Evolutionary conservation across 1,284 basidiomycete genomes (phyloP), one percentile per base, ranked within the genome.

Genomic region (Mrakiaceae sp.): DNA sequence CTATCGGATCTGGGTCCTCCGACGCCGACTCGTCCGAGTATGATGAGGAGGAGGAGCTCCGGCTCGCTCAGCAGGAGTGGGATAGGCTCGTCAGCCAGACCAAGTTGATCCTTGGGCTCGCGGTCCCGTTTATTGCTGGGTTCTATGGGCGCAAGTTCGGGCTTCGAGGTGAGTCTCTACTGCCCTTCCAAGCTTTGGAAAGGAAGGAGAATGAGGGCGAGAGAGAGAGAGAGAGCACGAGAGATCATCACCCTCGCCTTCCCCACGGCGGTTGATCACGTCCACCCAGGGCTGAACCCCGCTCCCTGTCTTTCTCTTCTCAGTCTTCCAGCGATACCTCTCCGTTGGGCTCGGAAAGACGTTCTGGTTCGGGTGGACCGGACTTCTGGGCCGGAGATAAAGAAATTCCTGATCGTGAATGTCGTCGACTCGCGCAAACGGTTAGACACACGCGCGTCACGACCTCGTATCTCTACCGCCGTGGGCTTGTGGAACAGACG

Each of bases 41-140:
- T 27, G 52, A 55, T 46, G 52, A 55, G n/a, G 63, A 66, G 4
- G 64, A 57, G 48, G 64, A 66, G 46, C 47, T 42, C 12, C 59
- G 59, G 16, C 50, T 66, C 8, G 64, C 64, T 2, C 8, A 9
- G 3, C 52, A 62, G 12, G 64, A 66, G 48, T 66, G 59, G 58
- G 64, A 62, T 14, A 55, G 64, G 43, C 59, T 66, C 27, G 60
- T 66, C 3, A n/a, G n/a, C 5, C 64, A 66, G 44, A 62, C 64
- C 39, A 61, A 66, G 64, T 16, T 66, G 46, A 9, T 66, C 40
- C 10, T 62, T 27, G 60, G 56, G 3, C 50, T 66, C 9, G 64
- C 60, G 48, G 56, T 66, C n/a, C 64, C 64, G 16, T 62, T 66
- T 46, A 27, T 66, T 10, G 64, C 64, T 8, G 64, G 54, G 14